phyloP scores from a whole-genome alignment of 768 basidiomycete species.

The Lentinula sp. region DNA sequence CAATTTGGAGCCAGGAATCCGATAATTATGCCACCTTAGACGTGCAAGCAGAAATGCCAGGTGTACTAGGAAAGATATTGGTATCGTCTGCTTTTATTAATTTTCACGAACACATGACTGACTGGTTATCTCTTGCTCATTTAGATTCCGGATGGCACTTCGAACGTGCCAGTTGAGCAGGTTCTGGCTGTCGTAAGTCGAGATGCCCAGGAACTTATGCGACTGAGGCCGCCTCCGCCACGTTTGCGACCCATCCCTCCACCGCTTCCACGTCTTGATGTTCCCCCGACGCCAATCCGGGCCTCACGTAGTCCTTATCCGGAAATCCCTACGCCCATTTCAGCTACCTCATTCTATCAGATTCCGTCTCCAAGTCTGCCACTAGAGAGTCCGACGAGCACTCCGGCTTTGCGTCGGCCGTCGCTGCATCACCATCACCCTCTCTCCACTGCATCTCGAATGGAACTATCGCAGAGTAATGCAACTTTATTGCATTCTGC shows the following conservation, averaged over 20 bases:
- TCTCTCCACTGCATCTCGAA: conserved; percentile 2
- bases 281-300: neutral
- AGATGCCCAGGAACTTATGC: conserved; percentile 24
- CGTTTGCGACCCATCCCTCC: neutral
- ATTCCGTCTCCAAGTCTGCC: neutral
- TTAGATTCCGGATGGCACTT: conserved; percentile 13
- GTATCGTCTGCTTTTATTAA: conserved; percentile 31
- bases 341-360: neutral
- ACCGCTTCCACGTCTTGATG: neutral
- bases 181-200: conserved; percentile 69
- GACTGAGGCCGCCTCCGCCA: neutral
- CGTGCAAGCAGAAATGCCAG: conserved; percentile 87
- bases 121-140: neutral
- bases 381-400: neutral
- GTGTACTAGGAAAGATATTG: conserved; percentile 79
- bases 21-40: conserved; percentile 81
- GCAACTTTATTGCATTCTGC: neutral
- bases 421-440: conserved; percentile 3
- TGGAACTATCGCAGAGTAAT: neutral
- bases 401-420: neutral
- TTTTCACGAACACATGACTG: neutral
- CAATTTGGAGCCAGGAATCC: conserved; percentile 14
- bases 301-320: neutral
- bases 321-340: conserved; percentile 1
- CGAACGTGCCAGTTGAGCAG: conserved; percentile 52